Percentiles rank a stretch among this genome's conserved stretches.
Conservation (phyloP, 345 rosid species). For the Stellera chamaejasme region DNA sequence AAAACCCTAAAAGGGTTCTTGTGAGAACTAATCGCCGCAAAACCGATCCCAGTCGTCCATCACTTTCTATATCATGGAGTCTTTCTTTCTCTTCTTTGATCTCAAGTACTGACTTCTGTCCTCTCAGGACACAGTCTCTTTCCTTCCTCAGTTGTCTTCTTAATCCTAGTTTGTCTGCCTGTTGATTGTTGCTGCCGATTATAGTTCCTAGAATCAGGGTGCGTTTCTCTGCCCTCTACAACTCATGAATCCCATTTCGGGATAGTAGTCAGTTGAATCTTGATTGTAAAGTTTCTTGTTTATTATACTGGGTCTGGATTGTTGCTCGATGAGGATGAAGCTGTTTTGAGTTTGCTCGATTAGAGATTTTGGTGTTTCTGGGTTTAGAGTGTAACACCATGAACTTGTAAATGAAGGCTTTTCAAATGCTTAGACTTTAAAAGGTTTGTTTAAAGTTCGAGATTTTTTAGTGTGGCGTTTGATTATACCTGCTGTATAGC, state of each 20-base stretch:
- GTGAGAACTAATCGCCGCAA: slow-evolving; percentile 74
- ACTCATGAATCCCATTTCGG: slow-evolving; percentile 7
- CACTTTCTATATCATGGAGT: slow-evolving; percentile 14
- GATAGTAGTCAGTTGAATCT: background rate
- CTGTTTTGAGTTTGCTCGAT: slow-evolving; percentile 8
- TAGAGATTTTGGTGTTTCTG: slow-evolving; percentile 13
- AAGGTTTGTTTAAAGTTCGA: slow-evolving; percentile 20
- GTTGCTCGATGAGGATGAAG: background rate
- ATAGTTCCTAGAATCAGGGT: slow-evolving; percentile 13
- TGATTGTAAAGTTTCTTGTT: background rate
- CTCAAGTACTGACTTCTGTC: slow-evolving; percentile 1
- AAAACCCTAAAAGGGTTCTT: slow-evolving; percentile 94
- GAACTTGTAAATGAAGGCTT: slow-evolving; percentile 25
- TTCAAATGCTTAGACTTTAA: slow-evolving; percentile 7
- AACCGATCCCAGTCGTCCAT: slow-evolving; percentile 43
- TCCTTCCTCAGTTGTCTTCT: slow-evolving; percentile 9
- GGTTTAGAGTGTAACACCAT: slow-evolving; percentile 18
- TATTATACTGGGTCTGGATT: slow-evolving; percentile 4
- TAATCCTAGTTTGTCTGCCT: background rate
- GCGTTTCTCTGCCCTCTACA: slow-evolving; percentile 2
- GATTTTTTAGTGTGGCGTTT: slow-evolving; percentile 12
- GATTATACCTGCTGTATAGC: slow-evolving; percentile 19
- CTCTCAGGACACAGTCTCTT: slow-evolving; percentile 10
- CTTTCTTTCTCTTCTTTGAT: slow-evolving; percentile 8
- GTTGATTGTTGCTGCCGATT: background rate